Evolutionary conservation across 768 basidiomycete genomes (phyloP).

Genomic region (Lenzites betulinus): DNA sequence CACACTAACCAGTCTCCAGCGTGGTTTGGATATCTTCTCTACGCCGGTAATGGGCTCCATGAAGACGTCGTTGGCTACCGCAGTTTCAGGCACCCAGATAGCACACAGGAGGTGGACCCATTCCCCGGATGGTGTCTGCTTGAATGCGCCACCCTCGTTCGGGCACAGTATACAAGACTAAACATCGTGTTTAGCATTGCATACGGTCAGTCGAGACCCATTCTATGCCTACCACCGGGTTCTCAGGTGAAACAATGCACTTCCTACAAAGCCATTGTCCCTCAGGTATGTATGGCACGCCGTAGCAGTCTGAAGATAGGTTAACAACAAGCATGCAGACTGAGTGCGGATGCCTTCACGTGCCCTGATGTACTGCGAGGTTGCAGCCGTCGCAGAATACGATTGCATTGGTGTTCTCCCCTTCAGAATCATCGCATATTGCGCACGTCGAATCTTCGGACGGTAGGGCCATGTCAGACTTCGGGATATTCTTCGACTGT

Average conservation of each 20-base stretch:
- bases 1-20: constrained; percentile 87
- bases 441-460: constrained; percentile 96
- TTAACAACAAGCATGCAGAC: background rate
- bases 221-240: constrained; percentile 74
- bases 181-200: background rate
- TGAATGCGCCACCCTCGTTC: constrained; percentile 97
- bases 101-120: constrained; percentile 98
- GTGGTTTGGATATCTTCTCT: constrained; percentile 82
- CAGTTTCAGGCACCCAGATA: constrained; percentile 95
- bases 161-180: constrained; percentile 96
- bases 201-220: background rate
- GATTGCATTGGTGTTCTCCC: constrained; percentile 98
- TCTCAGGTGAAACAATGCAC: constrained; percentile 96
- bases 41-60: constrained; percentile 97
- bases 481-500: constrained; percentile 92
- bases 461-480: constrained; percentile 82
- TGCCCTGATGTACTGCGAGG: constrained; percentile 98
- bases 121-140: constrained; percentile 88
- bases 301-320: constrained; percentile 84
- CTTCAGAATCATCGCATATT: constrained; percentile 97
- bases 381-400: constrained; percentile 99
- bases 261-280: constrained; percentile 99
- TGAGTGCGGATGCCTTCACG: constrained; percentile 19
- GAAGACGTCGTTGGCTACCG: constrained; percentile 91
- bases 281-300: constrained; percentile 98